Conservation (phyloP, 331 rosid species). For the Telfairia occidentalis region DNA sequence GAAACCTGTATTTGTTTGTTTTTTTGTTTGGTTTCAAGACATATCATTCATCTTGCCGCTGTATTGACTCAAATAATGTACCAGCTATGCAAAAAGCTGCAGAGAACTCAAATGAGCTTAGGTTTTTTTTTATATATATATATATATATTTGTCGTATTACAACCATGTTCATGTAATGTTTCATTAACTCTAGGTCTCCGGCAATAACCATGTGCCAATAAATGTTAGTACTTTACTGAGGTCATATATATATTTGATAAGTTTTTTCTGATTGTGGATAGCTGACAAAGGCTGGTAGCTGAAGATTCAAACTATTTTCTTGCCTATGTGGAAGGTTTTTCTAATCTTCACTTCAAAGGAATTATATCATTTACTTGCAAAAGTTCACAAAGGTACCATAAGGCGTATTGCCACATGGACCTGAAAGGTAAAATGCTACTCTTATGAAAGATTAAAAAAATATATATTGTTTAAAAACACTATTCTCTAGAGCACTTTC, state of each 20-base stretch:
- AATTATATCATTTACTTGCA: neutral
- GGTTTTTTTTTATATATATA: no score
- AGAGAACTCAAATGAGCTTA: neutral
- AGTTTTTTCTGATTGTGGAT: constrained; percentile 3
- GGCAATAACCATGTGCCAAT: constrained; percentile 9
- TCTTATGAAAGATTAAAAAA: no score
- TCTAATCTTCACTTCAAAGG: neutral
- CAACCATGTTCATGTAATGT: neutral
- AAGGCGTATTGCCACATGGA: neutral
- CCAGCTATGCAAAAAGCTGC: neutral
- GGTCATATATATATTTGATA: neutral
- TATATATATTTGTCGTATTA: constrained; percentile 1
- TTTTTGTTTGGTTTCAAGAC: neutral
- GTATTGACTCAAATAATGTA: neutral
- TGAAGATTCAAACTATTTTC: neutral
- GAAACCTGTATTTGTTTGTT: neutral
- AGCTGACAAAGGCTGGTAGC: constrained; percentile 3
- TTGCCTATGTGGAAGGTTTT: constrained; percentile 6
- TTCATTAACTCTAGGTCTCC: neutral
- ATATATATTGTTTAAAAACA: neutral
- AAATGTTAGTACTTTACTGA: neutral
- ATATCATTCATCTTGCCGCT: neutral
- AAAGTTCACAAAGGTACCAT: neutral
- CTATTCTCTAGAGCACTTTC: neutral
- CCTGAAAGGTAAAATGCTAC: neutral